Base-by-base conservation (phyloP, 257 asterid species). In the Ehretia macrophylla region DNA sequence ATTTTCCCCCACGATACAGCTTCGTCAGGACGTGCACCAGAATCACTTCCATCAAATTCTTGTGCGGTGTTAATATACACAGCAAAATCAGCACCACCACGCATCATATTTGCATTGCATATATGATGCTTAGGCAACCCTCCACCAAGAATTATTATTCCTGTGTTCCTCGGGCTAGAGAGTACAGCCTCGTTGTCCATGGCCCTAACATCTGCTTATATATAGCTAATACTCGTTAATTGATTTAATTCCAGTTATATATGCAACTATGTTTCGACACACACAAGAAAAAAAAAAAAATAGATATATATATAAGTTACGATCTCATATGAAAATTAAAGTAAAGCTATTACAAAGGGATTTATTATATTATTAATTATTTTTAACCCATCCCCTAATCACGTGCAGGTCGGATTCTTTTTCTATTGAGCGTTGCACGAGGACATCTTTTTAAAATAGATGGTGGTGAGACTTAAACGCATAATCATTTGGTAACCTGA, bases 1-100 rank as follows among this genome's bases (percentile, higher is more conserved):
- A 92, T 88, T 67, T 92, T 92, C 19, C 99, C 99, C 97, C 99
- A 92, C 14, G 97, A 92, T 63, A 92, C 91, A 54, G 97, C 99
- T 83, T 88, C 99, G 62, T 92, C 99, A 0, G 97, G 97, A 38
- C 80, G 86, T 40, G 99, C 97, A 63, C 99, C 99, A 5, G 99
- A 92, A 74, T 92, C 97, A 65, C 99, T 92, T 56, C 99, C 99
- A 67, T 92, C 99, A 37, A 73, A 92, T 76, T 92, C 97, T 68
- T 92, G 99, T n/a, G 99, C 96, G 0, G 97, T 92, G 80, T 92
- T 92, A 19, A 92, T 83, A 35, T 74, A 86, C 37, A 88, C 85
- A 1, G 96, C 99, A 68, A 70, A 92, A 72, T 92, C 95, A 19
- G 99, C 99, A 16, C 99, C 96, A 48, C 86, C 86, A 2, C 96